Evolutionary conservation across 2,329 filamentous ascomycete species (phyloP).

Genomic region (Fusarium pininemorale): DNA sequence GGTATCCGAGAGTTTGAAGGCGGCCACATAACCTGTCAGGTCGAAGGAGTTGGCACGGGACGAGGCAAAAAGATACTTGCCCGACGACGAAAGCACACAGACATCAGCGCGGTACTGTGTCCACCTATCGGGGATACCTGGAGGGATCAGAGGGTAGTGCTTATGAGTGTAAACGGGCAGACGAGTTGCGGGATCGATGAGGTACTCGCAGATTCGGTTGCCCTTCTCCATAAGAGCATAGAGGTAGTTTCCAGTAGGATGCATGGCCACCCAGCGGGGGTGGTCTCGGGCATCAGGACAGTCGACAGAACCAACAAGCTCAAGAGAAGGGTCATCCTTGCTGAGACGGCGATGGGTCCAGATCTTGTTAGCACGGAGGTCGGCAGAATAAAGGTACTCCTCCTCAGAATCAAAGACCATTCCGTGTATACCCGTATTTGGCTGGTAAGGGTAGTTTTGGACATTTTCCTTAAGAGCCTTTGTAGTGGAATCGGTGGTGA

Average conservation of each 20-base stretch:
- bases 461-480: conserved; percentile 71
- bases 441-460: conserved; percentile 78
- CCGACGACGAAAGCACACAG: conserved; percentile 74
- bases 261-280: conserved; percentile 88
- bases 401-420: conserved; percentile 82
- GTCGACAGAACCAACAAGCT: conserved; percentile 76
- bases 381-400: conserved; percentile 80
- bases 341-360: conserved; percentile 82
- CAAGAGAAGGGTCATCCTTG: conserved; percentile 53
- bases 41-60: conserved; percentile 80
- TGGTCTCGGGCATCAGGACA: conserved; percentile 79
- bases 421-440: conserved; percentile 78
- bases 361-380: conserved; percentile 80
- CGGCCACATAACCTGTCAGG: conserved; percentile 83
- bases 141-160: conserved; percentile 81
- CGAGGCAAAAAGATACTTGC: conserved; percentile 83
- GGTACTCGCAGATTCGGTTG: conserved; percentile 83
- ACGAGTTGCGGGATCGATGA: conserved; percentile 77
- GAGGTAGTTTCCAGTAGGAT: conserved; percentile 79
- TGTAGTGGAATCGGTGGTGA: conserved; percentile 62
- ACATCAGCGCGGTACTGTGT: conserved; percentile 86
- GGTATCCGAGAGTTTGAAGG: conserved; percentile 74
- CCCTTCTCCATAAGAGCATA: conserved; percentile 93
- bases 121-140: conserved; percentile 65
- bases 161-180: conserved; percentile 82